Percentiles rank a stretch among this genome's conserved stretches.
Evolutionary conservation across 345 rosid genomes (phyloP).

Genomic region (Carallia pectinifolia): DNA sequence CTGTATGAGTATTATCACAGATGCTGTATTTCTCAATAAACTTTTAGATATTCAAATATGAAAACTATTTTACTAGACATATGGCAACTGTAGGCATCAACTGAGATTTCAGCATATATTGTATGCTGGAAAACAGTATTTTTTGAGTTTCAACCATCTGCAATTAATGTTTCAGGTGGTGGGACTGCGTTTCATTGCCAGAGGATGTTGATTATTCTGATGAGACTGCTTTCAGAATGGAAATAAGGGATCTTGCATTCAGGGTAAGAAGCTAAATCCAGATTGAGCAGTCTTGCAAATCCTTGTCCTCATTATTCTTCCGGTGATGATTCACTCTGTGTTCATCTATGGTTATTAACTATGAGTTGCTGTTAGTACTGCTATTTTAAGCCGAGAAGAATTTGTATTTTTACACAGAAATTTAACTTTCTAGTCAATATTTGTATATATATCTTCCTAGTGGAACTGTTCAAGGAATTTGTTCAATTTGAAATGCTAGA

Average conservation of each 20-base stretch:
- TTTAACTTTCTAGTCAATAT: not conserved
- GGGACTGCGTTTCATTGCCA: constrained; percentile 87
- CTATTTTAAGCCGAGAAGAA: not conserved
- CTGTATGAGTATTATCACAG: not conserved
- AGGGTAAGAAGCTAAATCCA: constrained; percentile 39
- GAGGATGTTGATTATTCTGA: constrained; percentile 71
- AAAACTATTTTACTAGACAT: not conserved
- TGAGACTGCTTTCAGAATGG: constrained; percentile 68
- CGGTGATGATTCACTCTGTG: no score
- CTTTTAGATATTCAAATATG: not conserved
- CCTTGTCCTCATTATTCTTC: not conserved
- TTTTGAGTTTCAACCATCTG: constrained; percentile 4
- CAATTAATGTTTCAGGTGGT: constrained; percentile 57
- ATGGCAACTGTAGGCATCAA: not conserved
- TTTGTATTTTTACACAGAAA: not conserved
- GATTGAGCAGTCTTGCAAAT: constrained; percentile 4
- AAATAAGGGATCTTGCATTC: constrained; percentile 73
- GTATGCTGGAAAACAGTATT: not conserved
- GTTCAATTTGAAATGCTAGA: not conserved
- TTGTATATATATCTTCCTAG: not conserved
- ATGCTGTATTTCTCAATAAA: not conserved
- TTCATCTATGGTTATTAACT: constrained; percentile 1
- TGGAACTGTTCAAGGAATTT: not conserved
- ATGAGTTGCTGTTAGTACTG: not conserved
- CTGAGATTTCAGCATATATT: not conserved